A percentile compares a stretch with the other conserved stretches of the same genome.
These are phyloP conservation scores for Mycena capillaripes DNA, from an alignment of 768 basidiomycete species.

Conservation along the genomic window DNA sequence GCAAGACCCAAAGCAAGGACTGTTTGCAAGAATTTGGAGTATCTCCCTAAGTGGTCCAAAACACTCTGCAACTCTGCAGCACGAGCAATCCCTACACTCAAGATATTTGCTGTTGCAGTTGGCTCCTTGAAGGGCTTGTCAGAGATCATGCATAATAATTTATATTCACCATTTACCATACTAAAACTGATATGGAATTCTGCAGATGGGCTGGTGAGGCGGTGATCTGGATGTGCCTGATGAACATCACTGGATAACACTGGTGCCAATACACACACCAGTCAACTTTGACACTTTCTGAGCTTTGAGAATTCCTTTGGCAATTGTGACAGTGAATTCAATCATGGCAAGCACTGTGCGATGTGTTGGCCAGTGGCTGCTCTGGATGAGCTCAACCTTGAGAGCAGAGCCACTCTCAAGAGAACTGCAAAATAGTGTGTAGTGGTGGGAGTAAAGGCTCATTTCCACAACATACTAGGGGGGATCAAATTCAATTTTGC, in stretches of 20 bases:
- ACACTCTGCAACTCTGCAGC: slow-evolving; percentile 29
- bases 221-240: slow-evolving; percentile 5
- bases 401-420: slow-evolving; percentile 6
- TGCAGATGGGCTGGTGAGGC: background rate
- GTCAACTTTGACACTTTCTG: slow-evolving; percentile 7
- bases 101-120: background rate
- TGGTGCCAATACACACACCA: slow-evolving; percentile 1
- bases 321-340: background rate
- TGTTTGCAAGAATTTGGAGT: slow-evolving; percentile 33
- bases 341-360: background rate
- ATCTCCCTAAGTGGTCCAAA: slow-evolving; percentile 36
- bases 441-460: background rate
- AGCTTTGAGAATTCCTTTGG: background rate
- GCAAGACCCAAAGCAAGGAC: slow-evolving; percentile 1
- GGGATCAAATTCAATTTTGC: slow-evolving; percentile 10
- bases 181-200: slow-evolving; percentile 14
- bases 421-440: slow-evolving; percentile 1
- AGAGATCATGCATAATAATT: background rate
- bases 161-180: slow-evolving; percentile 4
- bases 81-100: background rate
- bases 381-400: slow-evolving; percentile 4
- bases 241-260: background rate
- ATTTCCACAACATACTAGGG: background rate
- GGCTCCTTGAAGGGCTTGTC: background rate
- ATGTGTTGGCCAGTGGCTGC: background rate